phyloP scores from a whole-genome alignment of 2,329 filamentous ascomycete species.

The Penicillium crustosum region DNA sequence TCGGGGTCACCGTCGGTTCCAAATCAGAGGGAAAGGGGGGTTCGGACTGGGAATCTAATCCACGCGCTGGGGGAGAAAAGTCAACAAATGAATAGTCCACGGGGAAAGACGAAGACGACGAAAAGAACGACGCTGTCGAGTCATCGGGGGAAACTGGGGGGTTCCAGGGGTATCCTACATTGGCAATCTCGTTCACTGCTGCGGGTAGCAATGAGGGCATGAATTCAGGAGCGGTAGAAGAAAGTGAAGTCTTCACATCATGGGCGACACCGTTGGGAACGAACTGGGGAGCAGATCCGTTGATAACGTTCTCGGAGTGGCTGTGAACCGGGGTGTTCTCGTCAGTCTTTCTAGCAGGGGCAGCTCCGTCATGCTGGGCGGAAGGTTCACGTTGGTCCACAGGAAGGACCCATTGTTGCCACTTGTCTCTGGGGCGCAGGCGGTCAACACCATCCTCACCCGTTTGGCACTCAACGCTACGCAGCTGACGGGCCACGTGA shows the following conservation, averaged over 20 bases:
- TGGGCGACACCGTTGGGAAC: constrained; percentile 43
- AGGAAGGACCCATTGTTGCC: constrained; percentile 76
- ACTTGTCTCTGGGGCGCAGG: constrained; percentile 70
- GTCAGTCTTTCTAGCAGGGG: constrained; percentile 39
- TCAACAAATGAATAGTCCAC: constrained; percentile 54
- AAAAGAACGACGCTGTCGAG: constrained; percentile 42
- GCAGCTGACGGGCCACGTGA: constrained; percentile 70
- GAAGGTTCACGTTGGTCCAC: constrained; percentile 69
- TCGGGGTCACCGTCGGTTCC: constrained; percentile 21
- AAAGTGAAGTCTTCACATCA: constrained; percentile 54
- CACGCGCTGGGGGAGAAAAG: constrained; percentile 51
- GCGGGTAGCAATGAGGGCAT: constrained; percentile 45
- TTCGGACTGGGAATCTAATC: constrained; percentile 38
- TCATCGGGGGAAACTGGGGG: constrained; percentile 51
- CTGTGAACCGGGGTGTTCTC: constrained; percentile 37
- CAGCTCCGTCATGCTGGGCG: constrained; percentile 72
- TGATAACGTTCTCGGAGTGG: constrained; percentile 32
- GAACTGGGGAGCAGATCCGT: constrained; percentile 32
- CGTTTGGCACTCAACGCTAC: constrained; percentile 69
- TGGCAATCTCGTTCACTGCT: constrained; percentile 36
- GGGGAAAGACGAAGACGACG: constrained; percentile 51
- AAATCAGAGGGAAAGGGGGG: neutral
- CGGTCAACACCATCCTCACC: constrained; percentile 77
- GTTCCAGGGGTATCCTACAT: constrained; percentile 38
- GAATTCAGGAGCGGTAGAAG: constrained; percentile 65